phyloP scores from a whole-genome alignment of 192 early-diverging fungal species.

The Coemansia interrupta region DNA sequence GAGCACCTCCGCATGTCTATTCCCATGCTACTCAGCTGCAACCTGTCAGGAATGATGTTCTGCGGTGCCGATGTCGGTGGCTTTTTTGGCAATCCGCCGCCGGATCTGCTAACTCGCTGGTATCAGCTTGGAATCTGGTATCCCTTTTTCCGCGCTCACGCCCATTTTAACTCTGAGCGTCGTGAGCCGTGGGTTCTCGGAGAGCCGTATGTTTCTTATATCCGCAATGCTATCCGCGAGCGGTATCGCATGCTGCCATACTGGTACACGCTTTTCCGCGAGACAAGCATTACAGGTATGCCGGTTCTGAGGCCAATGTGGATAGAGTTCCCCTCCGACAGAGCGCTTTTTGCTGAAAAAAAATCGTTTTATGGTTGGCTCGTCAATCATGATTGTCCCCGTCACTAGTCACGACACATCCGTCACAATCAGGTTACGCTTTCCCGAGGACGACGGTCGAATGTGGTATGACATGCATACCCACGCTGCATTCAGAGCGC shows the following conservation, averaged over 20 bases:
- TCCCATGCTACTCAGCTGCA: conserved; percentile 80
- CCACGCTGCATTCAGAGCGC: conserved; percentile 15
- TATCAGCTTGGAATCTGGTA: conserved; percentile 85
- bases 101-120: conserved; percentile 82
- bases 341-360: conserved; percentile 67
- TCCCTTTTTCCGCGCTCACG: conserved; percentile 90
- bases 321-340: conserved; percentile 72
- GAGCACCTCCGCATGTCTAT: conserved; percentile 73
- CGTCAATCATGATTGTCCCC: conserved; percentile 62
- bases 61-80: conserved; percentile 87
- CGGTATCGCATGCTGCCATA: conserved; percentile 81
- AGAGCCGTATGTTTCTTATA: conserved; percentile 65
- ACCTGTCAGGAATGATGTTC: conserved; percentile 74
- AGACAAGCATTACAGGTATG: conserved; percentile 61
- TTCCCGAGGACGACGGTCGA: conserved; percentile 54
- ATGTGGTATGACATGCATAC: conserved; percentile 54
- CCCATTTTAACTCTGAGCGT: conserved; percentile 87
- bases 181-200: conserved; percentile 91
- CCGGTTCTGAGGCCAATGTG: conserved; percentile 84
- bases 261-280: conserved; percentile 80
- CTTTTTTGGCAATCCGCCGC: conserved; percentile 89
- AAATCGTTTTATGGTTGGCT: conserved; percentile 82
- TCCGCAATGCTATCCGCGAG: conserved; percentile 66
- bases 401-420: conserved; percentile 45
- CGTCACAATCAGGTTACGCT: conserved; percentile 56